Percentiles rank a stretch among this genome's conserved stretches.
These are phyloP conservation scores for Penicillium pulvis DNA, from an alignment of 495 filamentous ascomycete genomes.

Conservation along the genomic window DNA sequence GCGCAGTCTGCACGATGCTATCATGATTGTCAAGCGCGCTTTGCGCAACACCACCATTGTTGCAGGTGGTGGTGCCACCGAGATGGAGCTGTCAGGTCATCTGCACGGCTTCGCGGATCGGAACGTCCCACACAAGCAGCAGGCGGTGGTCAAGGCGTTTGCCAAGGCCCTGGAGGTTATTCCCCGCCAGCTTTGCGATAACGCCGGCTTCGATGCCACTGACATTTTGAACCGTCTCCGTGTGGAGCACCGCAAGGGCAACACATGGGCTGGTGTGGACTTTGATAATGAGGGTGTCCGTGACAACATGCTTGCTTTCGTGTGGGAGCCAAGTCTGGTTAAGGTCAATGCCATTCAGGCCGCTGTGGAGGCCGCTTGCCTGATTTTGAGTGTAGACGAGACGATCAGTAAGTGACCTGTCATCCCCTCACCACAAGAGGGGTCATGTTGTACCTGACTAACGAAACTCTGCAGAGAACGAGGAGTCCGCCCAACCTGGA, in stretches of 20 bases:
- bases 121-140: constrained; percentile 92
- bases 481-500: constrained; percentile 82
- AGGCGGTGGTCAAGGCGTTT: constrained; percentile 95
- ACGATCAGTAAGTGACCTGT: constrained; percentile 70
- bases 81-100: constrained; percentile 96
- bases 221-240: constrained; percentile 94
- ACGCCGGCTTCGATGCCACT: constrained; percentile 96
- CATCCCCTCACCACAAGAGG: neutral
- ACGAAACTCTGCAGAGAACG: constrained; percentile 61
- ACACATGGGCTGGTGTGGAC: constrained; percentile 93
- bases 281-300: constrained; percentile 88
- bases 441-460: constrained; percentile 18
- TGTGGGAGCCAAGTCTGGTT: constrained; percentile 94
- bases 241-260: constrained; percentile 90
- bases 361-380: constrained; percentile 88
- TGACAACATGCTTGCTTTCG: constrained; percentile 90
- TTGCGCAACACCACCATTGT: constrained; percentile 93
- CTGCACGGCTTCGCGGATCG: constrained; percentile 89
- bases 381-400: constrained; percentile 96
- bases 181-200: constrained; percentile 95
- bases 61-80: constrained; percentile 88
- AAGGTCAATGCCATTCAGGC: constrained; percentile 98
- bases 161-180: constrained; percentile 97
- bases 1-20: constrained; percentile 94
- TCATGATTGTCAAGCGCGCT: constrained; percentile 99